Evolutionary conservation across 306 rosid genomes (phyloP).

Genomic region (Citrullus colocynthis): DNA sequence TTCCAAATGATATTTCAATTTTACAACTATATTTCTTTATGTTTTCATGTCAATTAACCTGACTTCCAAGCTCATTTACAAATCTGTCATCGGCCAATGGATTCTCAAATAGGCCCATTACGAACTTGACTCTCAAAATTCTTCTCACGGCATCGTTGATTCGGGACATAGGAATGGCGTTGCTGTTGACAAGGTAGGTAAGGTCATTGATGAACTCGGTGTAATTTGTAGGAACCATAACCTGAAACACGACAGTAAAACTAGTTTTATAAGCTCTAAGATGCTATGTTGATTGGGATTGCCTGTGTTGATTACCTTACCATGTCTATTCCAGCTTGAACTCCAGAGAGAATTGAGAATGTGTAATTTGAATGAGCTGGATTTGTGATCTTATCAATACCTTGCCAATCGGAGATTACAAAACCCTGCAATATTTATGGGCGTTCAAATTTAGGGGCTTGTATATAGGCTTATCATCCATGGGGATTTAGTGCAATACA

Average conservation of each 20-base stretch:
- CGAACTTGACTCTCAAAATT: constrained; percentile 23
- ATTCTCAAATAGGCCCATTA: constrained; percentile 25
- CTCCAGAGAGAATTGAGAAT: not conserved
- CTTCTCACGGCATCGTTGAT: constrained; percentile 30
- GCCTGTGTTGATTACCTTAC: not conserved
- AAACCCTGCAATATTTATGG: constrained; percentile 6
- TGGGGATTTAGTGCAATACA: not conserved
- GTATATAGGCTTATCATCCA: not conserved
- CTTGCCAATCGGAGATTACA: constrained; percentile 8
- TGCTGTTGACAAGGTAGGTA: constrained; percentile 9
- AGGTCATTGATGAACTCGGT: constrained; percentile 23
- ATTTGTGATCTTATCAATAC: constrained; percentile 2
- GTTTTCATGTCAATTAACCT: constrained; percentile 10
- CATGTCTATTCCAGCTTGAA: constrained; percentile 11
- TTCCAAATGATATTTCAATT: not conserved
- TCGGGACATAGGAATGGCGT: constrained; percentile 19
- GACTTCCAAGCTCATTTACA: constrained; percentile 22
- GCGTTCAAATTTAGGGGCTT: not conserved
- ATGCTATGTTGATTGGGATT: not conserved
- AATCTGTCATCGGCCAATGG: constrained; percentile 28
- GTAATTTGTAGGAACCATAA: constrained; percentile 24
- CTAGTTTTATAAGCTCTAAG: not conserved
- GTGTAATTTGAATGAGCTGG: constrained; percentile 11
- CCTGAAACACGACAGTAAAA: constrained; percentile 4
- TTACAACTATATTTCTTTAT: not conserved